These are phyloP conservation scores for Neonectria punicea DNA, from an alignment of 2,329 filamentous ascomycete genomes.

Conservation along the genomic window DNA sequence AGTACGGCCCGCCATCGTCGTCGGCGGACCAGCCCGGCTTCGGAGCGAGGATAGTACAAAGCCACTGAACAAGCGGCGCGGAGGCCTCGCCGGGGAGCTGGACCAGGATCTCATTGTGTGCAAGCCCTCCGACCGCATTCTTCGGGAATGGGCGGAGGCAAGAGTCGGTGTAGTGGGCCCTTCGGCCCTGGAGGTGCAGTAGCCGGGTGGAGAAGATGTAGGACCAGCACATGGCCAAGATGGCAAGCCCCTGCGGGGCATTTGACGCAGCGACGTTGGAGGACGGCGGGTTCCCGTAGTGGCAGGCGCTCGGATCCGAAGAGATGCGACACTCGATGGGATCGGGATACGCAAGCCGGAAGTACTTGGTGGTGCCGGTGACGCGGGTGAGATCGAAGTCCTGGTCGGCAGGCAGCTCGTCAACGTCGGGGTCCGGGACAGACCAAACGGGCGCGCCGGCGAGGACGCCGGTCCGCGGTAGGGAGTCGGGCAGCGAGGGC, in stretches of 20 bases:
- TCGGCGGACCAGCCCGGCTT: slow-evolving; percentile 36
- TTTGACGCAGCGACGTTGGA: slow-evolving; percentile 29
- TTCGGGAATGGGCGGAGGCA: slow-evolving; percentile 38
- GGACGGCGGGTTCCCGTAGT: slow-evolving; percentile 34
- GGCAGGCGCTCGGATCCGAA: slow-evolving; percentile 29
- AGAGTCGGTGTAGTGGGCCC: slow-evolving; percentile 38
- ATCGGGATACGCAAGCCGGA: slow-evolving; percentile 38
- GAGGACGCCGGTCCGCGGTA: slow-evolving; percentile 37
- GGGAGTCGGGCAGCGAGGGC: slow-evolving; percentile 36
- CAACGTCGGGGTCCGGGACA: slow-evolving; percentile 37
- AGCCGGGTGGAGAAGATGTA: slow-evolving; percentile 44
- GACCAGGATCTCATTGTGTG: slow-evolving; percentile 33
- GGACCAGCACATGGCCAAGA: slow-evolving; percentile 43
- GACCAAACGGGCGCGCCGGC: slow-evolving; percentile 40
- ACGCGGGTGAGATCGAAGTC: slow-evolving; percentile 37
- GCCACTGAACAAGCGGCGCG: slow-evolving; percentile 39
- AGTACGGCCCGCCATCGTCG: slow-evolving; percentile 28
- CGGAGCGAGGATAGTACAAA: slow-evolving; percentile 41
- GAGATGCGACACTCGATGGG: slow-evolving; percentile 36
- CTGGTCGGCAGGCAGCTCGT: slow-evolving; percentile 11
- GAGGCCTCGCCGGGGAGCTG: slow-evolving; percentile 35
- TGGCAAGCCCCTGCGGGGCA: slow-evolving; percentile 40
- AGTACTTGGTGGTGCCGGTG: slow-evolving; percentile 41
- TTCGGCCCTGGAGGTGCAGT: slow-evolving; percentile 41
- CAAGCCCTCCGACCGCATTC: slow-evolving; percentile 28